phyloP scores from a whole-genome alignment of 2,329 filamentous ascomycete genomes.

The Colletotrichum sp. region DNA sequence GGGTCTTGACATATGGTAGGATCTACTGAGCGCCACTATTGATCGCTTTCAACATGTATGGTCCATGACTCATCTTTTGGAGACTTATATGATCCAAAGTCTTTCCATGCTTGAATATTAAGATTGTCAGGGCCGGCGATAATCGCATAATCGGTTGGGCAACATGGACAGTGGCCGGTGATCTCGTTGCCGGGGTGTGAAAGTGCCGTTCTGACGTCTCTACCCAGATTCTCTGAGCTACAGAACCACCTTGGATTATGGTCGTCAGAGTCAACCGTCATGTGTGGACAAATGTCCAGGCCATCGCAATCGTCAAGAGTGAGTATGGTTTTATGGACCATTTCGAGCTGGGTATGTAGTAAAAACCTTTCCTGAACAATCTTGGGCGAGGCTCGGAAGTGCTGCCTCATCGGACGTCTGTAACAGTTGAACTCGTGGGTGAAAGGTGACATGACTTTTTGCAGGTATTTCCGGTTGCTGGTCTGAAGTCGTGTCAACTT shows the following conservation, averaged over 20 bases:
- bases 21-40: no score
- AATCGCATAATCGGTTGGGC: neutral
- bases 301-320: neutral
- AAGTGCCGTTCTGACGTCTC: neutral
- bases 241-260: accelerated
- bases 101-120: neutral
- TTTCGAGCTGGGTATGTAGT: neutral
- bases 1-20: neutral
- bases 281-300: neutral
- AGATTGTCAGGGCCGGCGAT: no score
- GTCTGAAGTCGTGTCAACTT: neutral
- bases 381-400: neutral
- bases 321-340: neutral
- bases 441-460: neutral
- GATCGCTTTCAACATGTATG: neutral
- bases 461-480: neutral
- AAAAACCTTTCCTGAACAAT: neutral
- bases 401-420: no score
- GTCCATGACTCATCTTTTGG: neutral
- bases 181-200: neutral
- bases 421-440: neutral
- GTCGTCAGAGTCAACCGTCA: neutral
- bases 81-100: neutral
- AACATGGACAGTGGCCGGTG: neutral
- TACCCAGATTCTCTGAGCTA: neutral